Percentiles rank a stretch among this genome's conserved stretches.
Evolutionary conservation across 257 asterid species (phyloP).

Genomic region (Nicotiana paniculata): DNA sequence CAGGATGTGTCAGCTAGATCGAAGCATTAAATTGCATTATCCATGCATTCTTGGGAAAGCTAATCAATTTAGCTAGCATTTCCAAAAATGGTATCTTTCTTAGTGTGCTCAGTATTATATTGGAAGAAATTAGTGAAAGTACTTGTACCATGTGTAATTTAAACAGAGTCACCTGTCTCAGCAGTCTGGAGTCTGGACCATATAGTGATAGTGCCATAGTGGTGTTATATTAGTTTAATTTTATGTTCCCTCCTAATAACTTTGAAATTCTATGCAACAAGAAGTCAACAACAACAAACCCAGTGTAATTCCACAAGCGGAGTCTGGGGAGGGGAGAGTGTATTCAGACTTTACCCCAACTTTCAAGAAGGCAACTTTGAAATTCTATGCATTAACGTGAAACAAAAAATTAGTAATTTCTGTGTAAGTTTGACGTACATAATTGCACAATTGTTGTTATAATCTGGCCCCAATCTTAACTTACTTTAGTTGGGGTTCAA

Average conservation of each 20-base stretch:
- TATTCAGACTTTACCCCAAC: no score
- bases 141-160: not conserved
- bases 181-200: not conserved
- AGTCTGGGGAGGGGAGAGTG: no score
- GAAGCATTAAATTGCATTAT: not conserved
- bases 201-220: not conserved
- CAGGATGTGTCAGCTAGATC: not conserved
- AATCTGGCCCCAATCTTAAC: not conserved
- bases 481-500: no score
- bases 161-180: not conserved
- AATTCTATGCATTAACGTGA: not conserved
- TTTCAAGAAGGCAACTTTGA: not conserved
- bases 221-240: not conserved
- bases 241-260: not conserved
- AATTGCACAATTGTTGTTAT: not conserved
- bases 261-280: not conserved
- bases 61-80: not conserved
- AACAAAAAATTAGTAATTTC: not conserved
- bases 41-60: not conserved
- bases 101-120: not conserved
- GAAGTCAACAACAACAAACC: no score
- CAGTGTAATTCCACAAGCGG: no score
- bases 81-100: not conserved
- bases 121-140: not conserved
- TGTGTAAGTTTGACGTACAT: not conserved